Conservation (phyloP, 2,329 filamentous ascomycete genomes). For the Aspergillus novofumigatus region DNA sequence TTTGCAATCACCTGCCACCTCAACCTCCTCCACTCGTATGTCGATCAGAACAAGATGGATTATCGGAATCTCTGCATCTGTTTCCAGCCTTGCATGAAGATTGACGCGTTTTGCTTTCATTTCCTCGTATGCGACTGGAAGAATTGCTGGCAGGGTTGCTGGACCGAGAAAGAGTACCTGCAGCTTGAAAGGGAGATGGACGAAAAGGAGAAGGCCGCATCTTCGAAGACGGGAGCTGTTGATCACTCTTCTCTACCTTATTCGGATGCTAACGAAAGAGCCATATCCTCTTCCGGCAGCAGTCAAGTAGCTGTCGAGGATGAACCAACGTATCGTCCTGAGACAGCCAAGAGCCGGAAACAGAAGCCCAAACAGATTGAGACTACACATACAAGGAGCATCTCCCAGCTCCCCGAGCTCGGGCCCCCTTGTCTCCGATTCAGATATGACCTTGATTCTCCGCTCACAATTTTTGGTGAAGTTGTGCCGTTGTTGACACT, state of each 20-base stretch:
- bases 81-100: constrained; percentile 95
- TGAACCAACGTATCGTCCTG: constrained; percentile 26
- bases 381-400: constrained; percentile 30
- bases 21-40: constrained; percentile 82
- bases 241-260: constrained; percentile 13
- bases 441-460: constrained; percentile 31
- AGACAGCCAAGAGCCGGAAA: constrained; percentile 28
- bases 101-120: constrained; percentile 91
- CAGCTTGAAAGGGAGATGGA: constrained; percentile 49
- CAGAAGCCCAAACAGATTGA: constrained; percentile 33
- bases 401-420: constrained; percentile 45
- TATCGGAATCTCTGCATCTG: constrained; percentile 94
- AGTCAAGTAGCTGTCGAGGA: constrained; percentile 48
- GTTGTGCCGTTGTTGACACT: not conserved
- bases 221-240: constrained; percentile 21
- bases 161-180: constrained; percentile 77
- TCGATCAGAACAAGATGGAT: constrained; percentile 97
- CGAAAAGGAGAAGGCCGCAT: constrained; percentile 26
- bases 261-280: constrained; percentile 48
- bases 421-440: constrained; percentile 46
- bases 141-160: constrained; percentile 95
- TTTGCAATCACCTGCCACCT: constrained; percentile 97
- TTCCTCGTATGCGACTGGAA: constrained; percentile 94
- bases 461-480: not conserved
- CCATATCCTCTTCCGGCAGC: constrained; percentile 63